A percentile compares a stretch with the other conserved stretches of the same genome.
Conservation (phyloP, 371 early-diverging fungal genomes). For the Circinella umbellata region DNA sequence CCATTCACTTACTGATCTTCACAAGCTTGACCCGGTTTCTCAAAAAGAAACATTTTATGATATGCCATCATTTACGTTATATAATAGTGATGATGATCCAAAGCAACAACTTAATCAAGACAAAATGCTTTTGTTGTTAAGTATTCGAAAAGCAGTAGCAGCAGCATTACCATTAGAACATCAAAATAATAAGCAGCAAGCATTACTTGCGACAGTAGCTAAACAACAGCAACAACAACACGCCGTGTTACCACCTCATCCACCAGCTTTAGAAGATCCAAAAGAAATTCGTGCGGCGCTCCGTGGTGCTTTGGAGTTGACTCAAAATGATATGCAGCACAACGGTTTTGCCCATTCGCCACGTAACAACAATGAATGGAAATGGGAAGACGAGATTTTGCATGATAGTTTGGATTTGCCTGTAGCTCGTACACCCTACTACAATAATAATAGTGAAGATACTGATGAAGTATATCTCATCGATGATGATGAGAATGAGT, state of each 20-base stretch:
- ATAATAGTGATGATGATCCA: background rate
- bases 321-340: conserved; percentile 35
- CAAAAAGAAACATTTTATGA: background rate
- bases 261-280: conserved; percentile 10
- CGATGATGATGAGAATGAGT: background rate
- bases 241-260: background rate
- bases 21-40: conserved; percentile 12
- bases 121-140: conserved; percentile 7
- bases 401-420: conserved; percentile 12
- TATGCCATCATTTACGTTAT: background rate
- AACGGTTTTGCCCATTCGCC: conserved; percentile 10
- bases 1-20: conserved; percentile 25
- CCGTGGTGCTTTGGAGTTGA: conserved; percentile 32
- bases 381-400: conserved; percentile 25
- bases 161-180: conserved; percentile 1
- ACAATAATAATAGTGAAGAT: background rate
- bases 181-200: background rate
- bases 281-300: conserved; percentile 32
- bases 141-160: conserved; percentile 9
- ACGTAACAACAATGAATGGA: conserved; percentile 17
- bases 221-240: background rate
- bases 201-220: background rate
- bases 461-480: background rate
- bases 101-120: background rate
- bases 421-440: background rate